Evolutionary conservation across 345 rosid genomes (phyloP), one percentile per base, ranked within the genome.

Genomic region (Salix koriyanagi): DNA sequence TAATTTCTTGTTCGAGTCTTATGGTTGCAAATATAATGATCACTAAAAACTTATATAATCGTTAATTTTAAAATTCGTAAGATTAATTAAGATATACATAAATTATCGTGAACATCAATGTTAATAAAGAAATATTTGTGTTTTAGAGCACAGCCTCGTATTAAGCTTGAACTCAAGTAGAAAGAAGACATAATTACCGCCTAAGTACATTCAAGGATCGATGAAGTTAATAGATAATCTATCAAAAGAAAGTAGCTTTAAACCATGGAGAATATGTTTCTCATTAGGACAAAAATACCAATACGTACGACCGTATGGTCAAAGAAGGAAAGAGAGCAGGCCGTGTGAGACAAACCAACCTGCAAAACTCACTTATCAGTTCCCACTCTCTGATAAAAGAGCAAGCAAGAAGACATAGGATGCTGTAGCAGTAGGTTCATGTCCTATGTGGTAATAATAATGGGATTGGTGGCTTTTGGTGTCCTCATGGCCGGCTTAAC

Each of bases 401-500:
- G 21, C 34, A 11, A 16, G 26, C 44, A 23, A 66, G 21, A 7
- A 42, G 77, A 14, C 65, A 2, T 79, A 9, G 64, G 86, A 7
- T 89, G 94, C 76, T 95, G 97, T 64, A 87, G 82, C 70, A 66
- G 88, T 1, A 32, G 70, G 76, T 95, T 95, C 81, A 83, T 5
- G 48, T 21, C 91, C 26, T 84, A 69, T 80, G 52, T 95, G 36
- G 50, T 91, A 50, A 79, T 77, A 60, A 88, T 80, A 72, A 79
- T 86, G 39, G 93, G 90, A 19, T 83, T 93, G 25, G 99, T 95
- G 11, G 7, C 79, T 28, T 95, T 93, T 81, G 98, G 97, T 19
- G 99, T 98, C 0, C 79, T 95, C 65, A 93, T 95, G 98, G 96
- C 99, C 19, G 99, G 99, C 26, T 70, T 95, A n/a, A 95, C 99